These are phyloP conservation scores for Rhipidocladum racemiflorum DNA, from an alignment of 176 grass and related monocot genomes.

Conservation along the genomic window DNA sequence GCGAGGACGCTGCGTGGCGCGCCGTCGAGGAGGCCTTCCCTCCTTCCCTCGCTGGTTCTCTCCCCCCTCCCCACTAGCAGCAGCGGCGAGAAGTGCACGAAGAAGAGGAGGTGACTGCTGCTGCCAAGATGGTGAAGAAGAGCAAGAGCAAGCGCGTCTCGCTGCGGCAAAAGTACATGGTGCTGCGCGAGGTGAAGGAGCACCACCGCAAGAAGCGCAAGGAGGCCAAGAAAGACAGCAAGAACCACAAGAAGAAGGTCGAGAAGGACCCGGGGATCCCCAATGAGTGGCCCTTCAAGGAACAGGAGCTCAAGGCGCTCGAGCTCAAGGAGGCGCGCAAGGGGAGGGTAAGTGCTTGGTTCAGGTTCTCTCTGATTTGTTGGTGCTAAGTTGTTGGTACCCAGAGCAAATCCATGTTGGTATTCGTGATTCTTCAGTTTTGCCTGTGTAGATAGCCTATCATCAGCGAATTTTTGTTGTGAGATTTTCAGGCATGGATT, in stretches of 20 bases:
- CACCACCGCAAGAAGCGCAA: slow-evolving; percentile 98
- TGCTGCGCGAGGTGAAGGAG: slow-evolving; percentile 85
- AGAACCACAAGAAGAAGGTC: slow-evolving; percentile 64
- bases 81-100: background rate
- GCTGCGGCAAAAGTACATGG: slow-evolving; percentile 82
- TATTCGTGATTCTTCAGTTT: background rate
- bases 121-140: slow-evolving; percentile 60
- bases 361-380: background rate
- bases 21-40: no score
- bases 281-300: slow-evolving; percentile 98
- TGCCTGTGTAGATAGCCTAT: background rate
- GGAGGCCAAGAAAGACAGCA: slow-evolving; percentile 87
- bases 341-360: slow-evolving; percentile 60
- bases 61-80: no score
- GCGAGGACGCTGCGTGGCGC: no score
- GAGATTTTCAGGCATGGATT: background rate
- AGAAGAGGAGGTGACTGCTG: background rate
- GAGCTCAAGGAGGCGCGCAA: slow-evolving; percentile 85
- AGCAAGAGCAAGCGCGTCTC: no score
- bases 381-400: background rate
- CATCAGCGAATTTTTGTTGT: background rate
- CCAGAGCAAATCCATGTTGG: background rate
- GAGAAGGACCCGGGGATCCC: slow-evolving; percentile 98
- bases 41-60: no score
- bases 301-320: slow-evolving; percentile 82